Evolutionary conservation across 2,329 filamentous ascomycete genomes (phyloP), one percentile per base, ranked within the genome.

Genomic region (Fusarium globosum): DNA sequence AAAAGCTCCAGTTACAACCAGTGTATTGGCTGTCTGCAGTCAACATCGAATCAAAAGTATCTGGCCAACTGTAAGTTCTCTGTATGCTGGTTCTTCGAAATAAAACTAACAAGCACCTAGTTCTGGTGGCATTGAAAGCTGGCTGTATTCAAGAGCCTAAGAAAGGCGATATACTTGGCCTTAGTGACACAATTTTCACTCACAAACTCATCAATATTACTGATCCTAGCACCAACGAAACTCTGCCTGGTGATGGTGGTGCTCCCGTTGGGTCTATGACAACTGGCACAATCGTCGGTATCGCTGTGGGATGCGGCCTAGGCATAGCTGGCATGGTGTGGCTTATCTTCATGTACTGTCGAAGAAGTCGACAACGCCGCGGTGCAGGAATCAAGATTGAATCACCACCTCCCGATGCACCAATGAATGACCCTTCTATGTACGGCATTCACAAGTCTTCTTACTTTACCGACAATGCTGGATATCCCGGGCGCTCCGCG

Each of bases 201-300:
- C 26, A 26, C 26, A 26, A 26, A 26, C 26, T 26, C 26, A 26
- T 26, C 36, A 85, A 83, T 48, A 85, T 86, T n/a, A 85, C 82
- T 4, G 79, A 82, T 1, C 73, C 80, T 0, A 67, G 77, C 7
- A 82, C 80, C 6, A 73, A 78, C 7, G 53, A 79, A 0, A 68
- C 73, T 0, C 72, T 78, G 2, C 75, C 77, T 0, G 79, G 80
- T 1, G 78, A 78, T 4, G 78, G 71, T 0, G 69, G 77, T 7
- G 78, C 74, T 0, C 60, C 72, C 0, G 69, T 73, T 3, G 72
- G 72, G 8, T 75, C 75, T 15, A 83, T 89, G 76, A 83, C 85
- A 0, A 83, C 84, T 0, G 85, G 86, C 5, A 85, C 86, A n/a
- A 87, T 89, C 21, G 85, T 86, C 0, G 88, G 88, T 23, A 89